Evolutionary conservation across 768 basidiomycete species (phyloP).

Genomic region (Rhizopogon vesiculosus): DNA sequence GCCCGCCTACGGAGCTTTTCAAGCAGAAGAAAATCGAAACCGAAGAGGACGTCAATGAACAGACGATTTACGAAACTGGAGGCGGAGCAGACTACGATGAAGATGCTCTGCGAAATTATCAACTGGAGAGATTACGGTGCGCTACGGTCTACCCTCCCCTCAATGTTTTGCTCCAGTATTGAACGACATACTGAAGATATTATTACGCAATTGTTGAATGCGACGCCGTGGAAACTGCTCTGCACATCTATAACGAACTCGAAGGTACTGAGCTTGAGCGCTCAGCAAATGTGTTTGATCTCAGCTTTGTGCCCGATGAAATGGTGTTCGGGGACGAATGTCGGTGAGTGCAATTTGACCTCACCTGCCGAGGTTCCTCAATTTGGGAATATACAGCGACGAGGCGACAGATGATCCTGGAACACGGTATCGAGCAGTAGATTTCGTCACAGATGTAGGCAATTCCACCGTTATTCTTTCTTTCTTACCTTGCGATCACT

Average conservation of each 20-base stretch:
- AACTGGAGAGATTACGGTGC: conserved; percentile 87
- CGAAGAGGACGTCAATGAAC: conserved; percentile 58
- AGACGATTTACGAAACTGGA: conserved; percentile 60
- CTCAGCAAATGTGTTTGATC: conserved; percentile 92
- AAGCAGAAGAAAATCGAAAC: conserved; percentile 40
- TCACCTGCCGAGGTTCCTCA: neutral
- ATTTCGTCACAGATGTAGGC: conserved; percentile 87
- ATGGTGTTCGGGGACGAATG: conserved; percentile 81
- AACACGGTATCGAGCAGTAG: conserved; percentile 64
- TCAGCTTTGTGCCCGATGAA: conserved; percentile 89
- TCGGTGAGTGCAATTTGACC: conserved; percentile 39
- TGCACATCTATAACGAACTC: conserved; percentile 78
- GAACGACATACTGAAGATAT: conserved; percentile 50
- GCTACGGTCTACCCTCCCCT: conserved; percentile 13
- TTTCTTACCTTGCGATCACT: neutral
- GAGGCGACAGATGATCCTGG: conserved; percentile 69
- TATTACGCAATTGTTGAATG: conserved; percentile 94
- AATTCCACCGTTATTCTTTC: conserved; percentile 1
- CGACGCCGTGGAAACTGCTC: conserved; percentile 70
- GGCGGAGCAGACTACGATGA: conserved; percentile 81
- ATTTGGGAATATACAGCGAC: conserved; percentile 49
- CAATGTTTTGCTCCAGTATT: neutral
- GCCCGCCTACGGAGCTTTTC: conserved; percentile 85
- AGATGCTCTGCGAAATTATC: conserved; percentile 84
- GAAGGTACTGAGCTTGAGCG: conserved; percentile 95